Evolutionary conservation across 2,329 filamentous ascomycete genomes (phyloP).

Genomic region (Stachybotrys elegans): DNA sequence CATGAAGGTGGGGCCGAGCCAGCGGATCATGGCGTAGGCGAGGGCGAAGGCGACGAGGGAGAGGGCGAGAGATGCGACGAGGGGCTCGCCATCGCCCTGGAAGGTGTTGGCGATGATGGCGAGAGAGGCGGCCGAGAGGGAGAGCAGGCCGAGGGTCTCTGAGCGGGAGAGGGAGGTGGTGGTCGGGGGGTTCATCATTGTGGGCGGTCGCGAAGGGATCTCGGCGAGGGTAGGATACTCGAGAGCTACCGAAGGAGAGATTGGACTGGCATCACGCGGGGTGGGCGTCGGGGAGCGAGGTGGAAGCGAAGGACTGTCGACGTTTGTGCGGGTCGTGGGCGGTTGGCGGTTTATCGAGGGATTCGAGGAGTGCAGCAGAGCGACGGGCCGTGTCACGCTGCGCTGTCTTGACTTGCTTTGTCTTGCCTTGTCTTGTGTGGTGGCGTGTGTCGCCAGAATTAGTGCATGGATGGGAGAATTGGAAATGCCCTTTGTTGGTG

Average conservation of each 20-base stretch:
- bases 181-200: slow-evolving; percentile 23
- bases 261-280: neutral
- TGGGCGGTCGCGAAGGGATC: no score
- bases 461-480: no score
- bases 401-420: no score
- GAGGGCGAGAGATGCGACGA: slow-evolving; percentile 83
- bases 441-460: no score
- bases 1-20: slow-evolving; percentile 88
- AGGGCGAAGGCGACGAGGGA: slow-evolving; percentile 78
- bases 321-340: neutral
- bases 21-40: slow-evolving; percentile 81
- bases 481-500: no score
- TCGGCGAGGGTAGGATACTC: slow-evolving; percentile 6
- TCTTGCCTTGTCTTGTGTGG: no score
- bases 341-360: neutral
- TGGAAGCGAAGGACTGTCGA: neutral
- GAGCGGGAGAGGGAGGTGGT: slow-evolving; percentile 39
- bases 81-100: slow-evolving; percentile 77
- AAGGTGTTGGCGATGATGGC: slow-evolving; percentile 77
- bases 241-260: no score
- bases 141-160: slow-evolving; percentile 52
- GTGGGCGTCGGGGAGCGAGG: neutral
- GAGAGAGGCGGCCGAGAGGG: slow-evolving; percentile 63
- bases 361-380: neutral
- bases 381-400: no score